Conservation (phyloP, 208 protist species). For the Acanthamoeba sp. region DNA sequence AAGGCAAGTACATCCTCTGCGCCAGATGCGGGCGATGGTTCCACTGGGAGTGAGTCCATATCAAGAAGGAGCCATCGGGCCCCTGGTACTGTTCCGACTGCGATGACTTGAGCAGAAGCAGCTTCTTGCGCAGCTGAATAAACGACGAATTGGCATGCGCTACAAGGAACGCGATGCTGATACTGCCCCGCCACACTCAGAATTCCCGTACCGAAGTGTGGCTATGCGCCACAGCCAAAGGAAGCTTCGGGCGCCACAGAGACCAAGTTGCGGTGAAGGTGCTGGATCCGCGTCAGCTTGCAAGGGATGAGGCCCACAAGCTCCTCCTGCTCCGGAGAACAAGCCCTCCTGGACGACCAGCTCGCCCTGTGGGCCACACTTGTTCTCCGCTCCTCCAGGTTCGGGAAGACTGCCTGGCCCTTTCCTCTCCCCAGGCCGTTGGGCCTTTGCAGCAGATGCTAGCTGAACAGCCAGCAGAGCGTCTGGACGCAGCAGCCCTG, state of each 20-base stretch:
- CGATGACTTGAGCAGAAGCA: too few species aligned
- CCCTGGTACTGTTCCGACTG: neutral
- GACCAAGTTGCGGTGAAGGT: neutral
- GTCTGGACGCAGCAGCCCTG: neutral
- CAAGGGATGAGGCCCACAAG: conserved; percentile 1
- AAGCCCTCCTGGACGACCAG: neutral
- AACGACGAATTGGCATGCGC: too few species aligned
- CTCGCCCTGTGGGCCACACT: neutral
- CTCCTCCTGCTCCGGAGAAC: neutral
- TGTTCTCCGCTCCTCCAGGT: neutral
- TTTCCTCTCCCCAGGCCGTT: conserved; percentile 2
- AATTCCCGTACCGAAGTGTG: neutral
- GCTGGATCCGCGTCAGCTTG: neutral
- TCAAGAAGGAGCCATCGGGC: neutral
- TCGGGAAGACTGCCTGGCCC: neutral
- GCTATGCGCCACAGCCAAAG: neutral
- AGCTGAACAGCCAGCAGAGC: neutral
- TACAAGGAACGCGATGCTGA: neutral
- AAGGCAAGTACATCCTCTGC: conserved; percentile 22
- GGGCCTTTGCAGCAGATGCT: conserved; percentile 15
- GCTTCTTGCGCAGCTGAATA: too few species aligned
- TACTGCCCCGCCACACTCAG: neutral
- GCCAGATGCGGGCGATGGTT: neutral
- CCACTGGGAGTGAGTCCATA: neutral
- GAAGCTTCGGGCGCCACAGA: neutral